Evolutionary conservation across 352 stramenopile genomes (phyloP).

Genomic region (Bremia lactucae): DNA sequence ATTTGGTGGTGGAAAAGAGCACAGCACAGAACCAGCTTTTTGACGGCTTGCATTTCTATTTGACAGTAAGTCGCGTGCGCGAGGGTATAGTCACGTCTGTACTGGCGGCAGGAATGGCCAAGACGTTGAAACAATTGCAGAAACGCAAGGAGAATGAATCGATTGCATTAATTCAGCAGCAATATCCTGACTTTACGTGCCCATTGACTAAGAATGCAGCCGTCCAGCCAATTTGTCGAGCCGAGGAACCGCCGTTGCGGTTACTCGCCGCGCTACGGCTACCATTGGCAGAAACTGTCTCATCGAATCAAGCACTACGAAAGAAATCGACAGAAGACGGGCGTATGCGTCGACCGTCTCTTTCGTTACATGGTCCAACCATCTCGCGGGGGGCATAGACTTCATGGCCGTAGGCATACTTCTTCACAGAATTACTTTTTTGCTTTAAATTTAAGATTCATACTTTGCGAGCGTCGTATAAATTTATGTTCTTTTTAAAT

Average conservation of each 20-base stretch:
- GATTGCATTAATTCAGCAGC: conserved; percentile 43
- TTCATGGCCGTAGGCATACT: conserved; percentile 8
- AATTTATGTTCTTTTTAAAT: too few relatives aligned
- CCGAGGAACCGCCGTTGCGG: conserved; percentile 12
- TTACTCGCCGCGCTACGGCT: conserved; percentile 23
- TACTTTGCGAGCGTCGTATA: too few relatives aligned
- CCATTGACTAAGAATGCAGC: conserved; percentile 2
- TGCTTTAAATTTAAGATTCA: too few relatives aligned
- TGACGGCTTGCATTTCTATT: conserved; percentile 61
- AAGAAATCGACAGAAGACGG: conserved; percentile 13
- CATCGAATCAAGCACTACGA: conserved; percentile 7
- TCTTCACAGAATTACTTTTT: too few relatives aligned
- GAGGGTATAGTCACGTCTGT: conserved; percentile 22
- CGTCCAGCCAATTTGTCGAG: conserved; percentile 2
- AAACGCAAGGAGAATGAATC: conserved; percentile 31
- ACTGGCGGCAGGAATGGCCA: conserved; percentile 30
- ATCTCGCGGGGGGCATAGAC: conserved; percentile 13
- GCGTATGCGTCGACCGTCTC: conserved; percentile 11
- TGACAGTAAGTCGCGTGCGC: conserved; percentile 34
- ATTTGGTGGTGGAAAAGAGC: too few relatives aligned
- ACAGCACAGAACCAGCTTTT: conserved; percentile 26
- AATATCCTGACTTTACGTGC: conserved; percentile 61
- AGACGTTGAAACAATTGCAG: conserved; percentile 20
- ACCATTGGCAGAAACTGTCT: conserved; percentile 8
- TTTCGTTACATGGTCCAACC: conserved; percentile 10